Evolutionary conservation across 2,329 filamentous ascomycete genomes (phyloP).

Genomic region (Fusarium musae): DNA sequence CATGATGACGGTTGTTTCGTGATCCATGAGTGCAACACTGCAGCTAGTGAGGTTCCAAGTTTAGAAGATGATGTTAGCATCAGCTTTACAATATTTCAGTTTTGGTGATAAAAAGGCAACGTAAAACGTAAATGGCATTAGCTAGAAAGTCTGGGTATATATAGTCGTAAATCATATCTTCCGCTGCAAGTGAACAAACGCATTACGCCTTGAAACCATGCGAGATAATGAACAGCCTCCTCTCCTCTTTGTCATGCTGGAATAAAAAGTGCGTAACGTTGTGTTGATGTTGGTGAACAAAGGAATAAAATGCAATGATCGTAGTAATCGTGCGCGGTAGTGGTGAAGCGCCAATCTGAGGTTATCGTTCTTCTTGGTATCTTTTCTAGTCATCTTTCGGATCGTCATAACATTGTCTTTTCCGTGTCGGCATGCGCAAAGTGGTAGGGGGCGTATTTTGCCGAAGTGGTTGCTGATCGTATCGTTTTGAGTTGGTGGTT

Average conservation of each 20-base stretch:
- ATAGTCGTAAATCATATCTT: slow-evolving; percentile 37
- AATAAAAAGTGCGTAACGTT: neutral
- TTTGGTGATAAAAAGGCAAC: neutral
- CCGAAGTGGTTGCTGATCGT: slow-evolving; percentile 4
- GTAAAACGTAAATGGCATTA: slow-evolving; percentile 23
- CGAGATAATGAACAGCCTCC: slow-evolving; percentile 16
- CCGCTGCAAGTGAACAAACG: slow-evolving; percentile 29
- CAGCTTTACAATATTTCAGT: neutral
- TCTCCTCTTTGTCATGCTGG: neutral
- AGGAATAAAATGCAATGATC: slow-evolving; percentile 28
- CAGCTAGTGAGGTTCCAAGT: neutral
- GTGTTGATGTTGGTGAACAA: slow-evolving; percentile 23
- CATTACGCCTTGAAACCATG: slow-evolving; percentile 19
- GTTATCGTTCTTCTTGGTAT: neutral
- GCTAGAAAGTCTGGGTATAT: slow-evolving; percentile 34
- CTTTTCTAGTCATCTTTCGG: neutral
- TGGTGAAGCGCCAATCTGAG: slow-evolving; percentile 4
- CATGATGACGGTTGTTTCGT: neutral
- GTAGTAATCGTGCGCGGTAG: slow-evolving; percentile 4
- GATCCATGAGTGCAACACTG: neutral
- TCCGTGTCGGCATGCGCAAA: slow-evolving; percentile 16
- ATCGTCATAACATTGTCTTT: slow-evolving; percentile 19
- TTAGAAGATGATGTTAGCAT: neutral
- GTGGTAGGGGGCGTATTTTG: slow-evolving; percentile 19
- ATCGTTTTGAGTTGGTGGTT: slow-evolving; percentile 28